Percentiles rank a stretch among this genome's conserved stretches.
Evolutionary conservation across 805 yeast genomes (phyloP).

Genomic region (Candida silvicultrix): DNA sequence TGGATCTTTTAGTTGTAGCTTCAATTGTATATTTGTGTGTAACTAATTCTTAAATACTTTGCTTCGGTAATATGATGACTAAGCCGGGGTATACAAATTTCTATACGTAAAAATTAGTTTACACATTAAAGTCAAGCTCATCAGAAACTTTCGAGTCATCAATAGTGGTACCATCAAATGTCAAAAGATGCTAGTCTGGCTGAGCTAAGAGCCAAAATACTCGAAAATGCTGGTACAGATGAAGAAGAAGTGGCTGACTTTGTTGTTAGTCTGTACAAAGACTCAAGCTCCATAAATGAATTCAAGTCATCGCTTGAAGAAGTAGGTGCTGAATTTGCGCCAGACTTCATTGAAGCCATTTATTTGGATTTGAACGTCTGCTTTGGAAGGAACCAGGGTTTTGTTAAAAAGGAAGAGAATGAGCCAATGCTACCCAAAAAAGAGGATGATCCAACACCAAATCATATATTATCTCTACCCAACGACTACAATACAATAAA

Average conservation of each 20-base stretch:
- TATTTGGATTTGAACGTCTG: slow-evolving; percentile 1
- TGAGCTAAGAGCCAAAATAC: slow-evolving; percentile 9
- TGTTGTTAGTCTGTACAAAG: slow-evolving; percentile 31
- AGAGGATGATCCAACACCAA: slow-evolving; percentile 18
- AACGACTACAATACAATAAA: slow-evolving; percentile 14
- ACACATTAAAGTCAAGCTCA: too few species aligned
- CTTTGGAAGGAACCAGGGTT: not conserved
- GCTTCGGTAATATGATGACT: too few species aligned
- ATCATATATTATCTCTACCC: slow-evolving; percentile 13
- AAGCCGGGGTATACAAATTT: too few species aligned
- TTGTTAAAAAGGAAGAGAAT: slow-evolving; percentile 4
- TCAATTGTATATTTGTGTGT: too few species aligned
- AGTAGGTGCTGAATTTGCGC: slow-evolving; percentile 37
- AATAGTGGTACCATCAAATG: too few species aligned
- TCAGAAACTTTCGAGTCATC: too few species aligned
- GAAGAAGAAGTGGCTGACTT: slow-evolving; percentile 43
- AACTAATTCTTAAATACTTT: too few species aligned
- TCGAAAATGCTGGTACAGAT: slow-evolving; percentile 25
- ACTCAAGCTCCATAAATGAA: slow-evolving; percentile 24
- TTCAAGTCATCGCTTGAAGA: slow-evolving; percentile 33
- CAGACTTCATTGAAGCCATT: slow-evolving; percentile 15
- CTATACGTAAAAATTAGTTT: too few species aligned
- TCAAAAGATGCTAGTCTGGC: not conserved
- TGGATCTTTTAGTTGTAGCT: too few species aligned
- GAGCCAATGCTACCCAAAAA: slow-evolving; percentile 12